Percentiles rank a stretch among this genome's conserved stretches.
These are phyloP conservation scores for Starmera caribaea DNA, from an alignment of 805 yeast genomes.

Conservation along the genomic window DNA sequence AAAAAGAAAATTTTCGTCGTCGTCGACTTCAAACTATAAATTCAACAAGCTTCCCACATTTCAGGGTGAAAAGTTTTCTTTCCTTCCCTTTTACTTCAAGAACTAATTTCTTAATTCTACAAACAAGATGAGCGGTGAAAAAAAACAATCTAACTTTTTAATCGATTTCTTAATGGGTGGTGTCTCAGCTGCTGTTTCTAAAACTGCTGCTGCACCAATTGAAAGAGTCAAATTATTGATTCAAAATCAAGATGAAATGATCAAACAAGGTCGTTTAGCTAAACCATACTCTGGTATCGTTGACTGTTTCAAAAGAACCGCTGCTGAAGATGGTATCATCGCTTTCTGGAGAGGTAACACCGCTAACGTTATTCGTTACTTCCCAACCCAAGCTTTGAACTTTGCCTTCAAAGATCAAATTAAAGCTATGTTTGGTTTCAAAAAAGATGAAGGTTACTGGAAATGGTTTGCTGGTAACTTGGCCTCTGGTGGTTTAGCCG, in stretches of 20 bases:
- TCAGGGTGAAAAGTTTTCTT: background rate
- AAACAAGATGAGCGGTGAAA: constrained; percentile 18
- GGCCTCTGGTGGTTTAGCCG: constrained; percentile 98
- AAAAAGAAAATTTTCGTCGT: no score
- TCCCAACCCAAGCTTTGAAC: constrained; percentile 99
- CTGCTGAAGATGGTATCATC: constrained; percentile 83
- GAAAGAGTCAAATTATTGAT: constrained; percentile 94
- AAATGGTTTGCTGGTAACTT: constrained; percentile 95
- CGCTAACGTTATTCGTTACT: constrained; percentile 96
- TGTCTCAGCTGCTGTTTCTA: constrained; percentile 97
- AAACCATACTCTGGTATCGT: constrained; percentile 79
- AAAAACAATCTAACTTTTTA: constrained; percentile 37
- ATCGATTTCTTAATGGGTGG: constrained; percentile 92
- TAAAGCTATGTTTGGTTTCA: constrained; percentile 93
- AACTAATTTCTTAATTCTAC: background rate
- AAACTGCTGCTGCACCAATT: constrained; percentile 97
- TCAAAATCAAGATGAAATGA: constrained; percentile 97
- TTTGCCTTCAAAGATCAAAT: constrained; percentile 98
- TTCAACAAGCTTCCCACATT: no score
- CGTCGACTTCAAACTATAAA: background rate
- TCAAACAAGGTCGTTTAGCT: constrained; percentile 93
- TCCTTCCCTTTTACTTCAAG: background rate
- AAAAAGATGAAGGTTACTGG: constrained; percentile 91
- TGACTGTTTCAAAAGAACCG: constrained; percentile 93
- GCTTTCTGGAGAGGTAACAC: constrained; percentile 99